Evolutionary conservation across 495 filamentous ascomycete genomes (phyloP).

Genomic region (Hypoxylon subgilvum): DNA sequence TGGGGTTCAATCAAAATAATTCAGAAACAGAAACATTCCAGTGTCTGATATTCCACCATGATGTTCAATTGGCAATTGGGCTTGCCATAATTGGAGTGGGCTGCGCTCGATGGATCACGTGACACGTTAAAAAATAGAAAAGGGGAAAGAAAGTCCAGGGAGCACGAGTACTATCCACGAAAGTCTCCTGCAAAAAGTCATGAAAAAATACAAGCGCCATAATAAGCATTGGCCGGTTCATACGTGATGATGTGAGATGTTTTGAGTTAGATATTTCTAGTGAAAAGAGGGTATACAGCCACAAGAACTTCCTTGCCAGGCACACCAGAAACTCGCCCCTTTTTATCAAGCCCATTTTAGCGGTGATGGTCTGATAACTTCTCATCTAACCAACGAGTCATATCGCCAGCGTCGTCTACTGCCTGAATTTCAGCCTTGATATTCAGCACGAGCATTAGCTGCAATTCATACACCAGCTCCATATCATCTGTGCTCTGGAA

Average conservation of each 20-base stretch:
- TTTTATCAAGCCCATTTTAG: neutral
- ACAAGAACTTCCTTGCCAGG: no score
- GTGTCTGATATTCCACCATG: no score
- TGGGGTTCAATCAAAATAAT: no score
- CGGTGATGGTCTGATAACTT: conserved; percentile 29
- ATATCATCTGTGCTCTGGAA: conserved; percentile 11
- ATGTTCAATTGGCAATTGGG: no score
- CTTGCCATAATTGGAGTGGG: neutral
- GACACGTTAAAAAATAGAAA: neutral
- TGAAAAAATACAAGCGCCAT: no score
- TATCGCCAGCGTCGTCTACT: conserved; percentile 65
- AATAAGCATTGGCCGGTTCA: neutral
- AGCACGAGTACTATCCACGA: no score
- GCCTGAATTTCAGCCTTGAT: conserved; percentile 91
- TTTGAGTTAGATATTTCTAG: no score
- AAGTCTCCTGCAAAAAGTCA: no score
- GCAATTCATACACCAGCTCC: conserved; percentile 70
- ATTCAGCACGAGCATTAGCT: conserved; percentile 84
- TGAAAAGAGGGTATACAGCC: no score
- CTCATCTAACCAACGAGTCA: conserved; percentile 70
- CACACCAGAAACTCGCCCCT: no score
- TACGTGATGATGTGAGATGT: neutral
- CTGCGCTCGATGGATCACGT: neutral
- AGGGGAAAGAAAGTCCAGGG: no score
- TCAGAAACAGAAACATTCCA: no score